A percentile compares a stretch with the other conserved stretches of the same genome.
phyloP scores from a whole-genome alignment of 495 filamentous ascomycete genomes.

The Pyrenopolyporus hunteri region DNA sequence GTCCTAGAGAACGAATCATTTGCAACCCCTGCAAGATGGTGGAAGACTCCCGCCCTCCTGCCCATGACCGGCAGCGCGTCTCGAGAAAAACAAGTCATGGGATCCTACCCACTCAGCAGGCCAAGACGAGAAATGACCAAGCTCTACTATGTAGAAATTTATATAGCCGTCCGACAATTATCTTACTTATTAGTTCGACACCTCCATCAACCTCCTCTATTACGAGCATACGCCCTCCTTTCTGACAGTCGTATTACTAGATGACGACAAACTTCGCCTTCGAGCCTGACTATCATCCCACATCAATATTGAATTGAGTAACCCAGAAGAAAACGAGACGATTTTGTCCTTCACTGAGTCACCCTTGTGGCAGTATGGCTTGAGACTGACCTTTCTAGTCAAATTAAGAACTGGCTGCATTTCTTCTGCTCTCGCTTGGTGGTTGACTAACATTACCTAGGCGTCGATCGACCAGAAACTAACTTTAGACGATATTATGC shows the following conservation, averaged over 20 bases:
- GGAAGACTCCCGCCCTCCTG: slow-evolving; percentile 14
- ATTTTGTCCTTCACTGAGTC: slow-evolving; percentile 1
- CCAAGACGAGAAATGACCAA: slow-evolving; percentile 10
- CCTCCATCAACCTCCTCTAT: slow-evolving; percentile 5
- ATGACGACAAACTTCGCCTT: slow-evolving; percentile 30
- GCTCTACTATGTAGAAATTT: not conserved
- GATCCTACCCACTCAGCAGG: slow-evolving; percentile 5
- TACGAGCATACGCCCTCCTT: slow-evolving; percentile 16
- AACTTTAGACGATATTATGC: slow-evolving; percentile 6
- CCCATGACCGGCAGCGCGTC: not conserved
- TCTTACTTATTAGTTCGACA: slow-evolving; percentile 13
- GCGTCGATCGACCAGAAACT: slow-evolving; percentile 4
- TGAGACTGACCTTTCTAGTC: not conserved
- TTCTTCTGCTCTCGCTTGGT: slow-evolving; percentile 1
- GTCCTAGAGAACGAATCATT: slow-evolving; percentile 5
- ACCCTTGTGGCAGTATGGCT: not conserved
- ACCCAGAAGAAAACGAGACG: not conserved
- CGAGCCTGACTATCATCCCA: slow-evolving; percentile 1
- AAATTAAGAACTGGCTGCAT: not conserved
- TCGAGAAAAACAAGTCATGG: slow-evolving; percentile 26
- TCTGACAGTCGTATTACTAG: slow-evolving; percentile 9
- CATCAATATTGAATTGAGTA: slow-evolving; percentile 2
- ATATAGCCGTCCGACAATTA: not conserved
- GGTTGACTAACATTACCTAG: not conserved
- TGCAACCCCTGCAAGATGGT: slow-evolving; percentile 1